Base-by-base conservation (phyloP, 2,329 filamentous ascomycete species). In the Venturia oleaginea region DNA sequence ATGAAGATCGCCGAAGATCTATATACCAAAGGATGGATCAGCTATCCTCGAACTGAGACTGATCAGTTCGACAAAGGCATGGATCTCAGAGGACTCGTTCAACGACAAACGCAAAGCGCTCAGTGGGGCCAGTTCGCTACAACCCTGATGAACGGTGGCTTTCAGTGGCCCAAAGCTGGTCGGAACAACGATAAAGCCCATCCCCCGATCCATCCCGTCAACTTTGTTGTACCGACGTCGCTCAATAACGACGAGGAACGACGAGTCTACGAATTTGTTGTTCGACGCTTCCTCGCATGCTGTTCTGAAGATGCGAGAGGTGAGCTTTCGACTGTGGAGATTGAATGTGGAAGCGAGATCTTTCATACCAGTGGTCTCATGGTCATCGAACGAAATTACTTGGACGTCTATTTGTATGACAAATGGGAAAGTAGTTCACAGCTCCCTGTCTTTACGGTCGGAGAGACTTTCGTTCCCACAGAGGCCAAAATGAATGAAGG, bases 31-130 rank as follows among this genome's bases (percentile, higher is more conserved):
- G 94, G 94, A 0, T 97, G 92, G 77, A 96, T 99, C 76, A 97
- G 92, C 75, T 99, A 99, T 75, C 94, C 94, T 1, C 87, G 94
- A 76, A 99, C 94, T 0, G 94, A 99, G 75, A 99, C 94, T 0
- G 94, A 99, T 74, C 89, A 93, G 38, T 99, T 97, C 72, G 92
- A 97, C 71, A 86, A 85, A 70, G 93, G 84, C 4, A 97, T 97
- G 79, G 88, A 97, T 72, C 81, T 99, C 24, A 85, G 84, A 67
- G 84, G 82, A 27, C 79, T 99, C 10, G 84, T 97, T 22, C 85
- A 90, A 70, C 97, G 95, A 72, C 94, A 99, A 74, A 86, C 84
- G 0, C 86, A 86, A 65, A 90, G 92, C 71, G 78, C 79, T 51
- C 78, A 81, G 67, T 99, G 93, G 94, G 92, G 92, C 0, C 73